Conservation (phyloP, 768 basidiomycete genomes). For the Trametes cingulata region DNA sequence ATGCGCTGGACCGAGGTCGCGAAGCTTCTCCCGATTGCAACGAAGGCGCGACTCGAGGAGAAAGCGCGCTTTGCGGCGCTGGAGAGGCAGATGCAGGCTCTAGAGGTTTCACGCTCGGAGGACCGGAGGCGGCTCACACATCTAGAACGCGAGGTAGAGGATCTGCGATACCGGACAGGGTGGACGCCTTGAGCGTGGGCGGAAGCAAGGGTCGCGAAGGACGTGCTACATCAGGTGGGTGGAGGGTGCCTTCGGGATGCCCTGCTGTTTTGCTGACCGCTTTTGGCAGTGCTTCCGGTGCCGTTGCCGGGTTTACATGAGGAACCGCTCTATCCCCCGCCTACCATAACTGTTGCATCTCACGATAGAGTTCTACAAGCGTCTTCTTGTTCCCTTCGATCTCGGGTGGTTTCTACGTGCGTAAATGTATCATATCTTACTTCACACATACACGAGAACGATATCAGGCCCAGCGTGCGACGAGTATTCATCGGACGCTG, state of each 20-base stretch:
- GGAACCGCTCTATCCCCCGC: background rate
- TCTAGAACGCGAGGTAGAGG: constrained; percentile 26
- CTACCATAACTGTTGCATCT: background rate
- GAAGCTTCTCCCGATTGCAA: constrained; percentile 27
- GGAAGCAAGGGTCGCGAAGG: background rate
- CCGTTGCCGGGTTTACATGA: background rate
- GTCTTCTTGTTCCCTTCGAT: background rate
- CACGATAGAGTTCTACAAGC: background rate
- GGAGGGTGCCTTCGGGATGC: background rate
- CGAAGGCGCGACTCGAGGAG: constrained; percentile 28
- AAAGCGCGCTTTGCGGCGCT: constrained; percentile 15
- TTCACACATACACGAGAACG: background rate
- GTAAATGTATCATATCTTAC: background rate
- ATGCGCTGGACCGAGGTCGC: constrained; percentile 28
- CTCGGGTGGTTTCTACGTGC: background rate
- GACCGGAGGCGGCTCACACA: constrained; percentile 14
- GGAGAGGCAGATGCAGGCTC: constrained; percentile 16
- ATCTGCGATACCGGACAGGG: constrained; percentile 14
- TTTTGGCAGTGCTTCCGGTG: background rate
- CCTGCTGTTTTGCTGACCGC: background rate
- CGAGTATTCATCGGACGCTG: no score
- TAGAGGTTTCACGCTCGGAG: constrained; percentile 14
- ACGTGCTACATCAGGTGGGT: background rate
- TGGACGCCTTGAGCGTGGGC: constrained; percentile 5
- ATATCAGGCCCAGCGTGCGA: background rate